Evolutionary conservation across 495 filamentous ascomycete species (phyloP).

Genomic region (Aspergillus egyptiacus): DNA sequence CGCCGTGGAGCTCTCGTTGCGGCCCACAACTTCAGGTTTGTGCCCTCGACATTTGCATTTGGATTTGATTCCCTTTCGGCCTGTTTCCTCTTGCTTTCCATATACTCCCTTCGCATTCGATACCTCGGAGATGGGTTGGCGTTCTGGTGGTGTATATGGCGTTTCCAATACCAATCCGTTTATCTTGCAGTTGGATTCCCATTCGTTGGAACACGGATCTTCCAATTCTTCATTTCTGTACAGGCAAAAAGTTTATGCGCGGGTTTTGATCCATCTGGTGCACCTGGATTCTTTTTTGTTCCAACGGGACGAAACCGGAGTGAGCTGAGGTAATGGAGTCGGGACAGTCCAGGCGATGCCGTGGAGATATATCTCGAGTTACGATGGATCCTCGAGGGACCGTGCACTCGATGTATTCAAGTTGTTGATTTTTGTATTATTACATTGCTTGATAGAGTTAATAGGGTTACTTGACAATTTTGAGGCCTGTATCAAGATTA

Average conservation of each 20-base stretch:
- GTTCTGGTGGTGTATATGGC: slow-evolving; percentile 8
- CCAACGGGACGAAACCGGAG: not conserved
- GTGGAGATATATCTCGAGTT: not conserved
- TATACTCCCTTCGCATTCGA: slow-evolving; percentile 2
- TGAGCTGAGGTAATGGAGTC: too few species aligned
- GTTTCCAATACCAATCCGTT: not conserved
- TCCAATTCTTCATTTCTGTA: not conserved
- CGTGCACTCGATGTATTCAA: not conserved
- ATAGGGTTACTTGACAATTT: not conserved
- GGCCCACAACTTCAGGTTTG: slow-evolving; percentile 20
- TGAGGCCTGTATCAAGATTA: too few species aligned
- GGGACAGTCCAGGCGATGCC: not conserved
- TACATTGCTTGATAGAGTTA: not conserved
- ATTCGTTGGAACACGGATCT: not conserved
- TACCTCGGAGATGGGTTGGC: slow-evolving; percentile 14
- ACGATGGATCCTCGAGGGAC: not conserved
- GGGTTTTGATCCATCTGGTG: too few species aligned
- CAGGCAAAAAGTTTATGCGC: not conserved
- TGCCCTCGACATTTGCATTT: slow-evolving; percentile 9
- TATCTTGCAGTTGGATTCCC: not conserved
- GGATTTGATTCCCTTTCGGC: not conserved
- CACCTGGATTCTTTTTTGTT: too few species aligned
- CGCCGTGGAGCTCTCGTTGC: not conserved
- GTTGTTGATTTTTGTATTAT: not conserved
- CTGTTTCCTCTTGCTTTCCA: not conserved